Evolutionary conservation across 75 land plant genomes (phyloP).

Genomic region (Selaginella tamariscina): DNA sequence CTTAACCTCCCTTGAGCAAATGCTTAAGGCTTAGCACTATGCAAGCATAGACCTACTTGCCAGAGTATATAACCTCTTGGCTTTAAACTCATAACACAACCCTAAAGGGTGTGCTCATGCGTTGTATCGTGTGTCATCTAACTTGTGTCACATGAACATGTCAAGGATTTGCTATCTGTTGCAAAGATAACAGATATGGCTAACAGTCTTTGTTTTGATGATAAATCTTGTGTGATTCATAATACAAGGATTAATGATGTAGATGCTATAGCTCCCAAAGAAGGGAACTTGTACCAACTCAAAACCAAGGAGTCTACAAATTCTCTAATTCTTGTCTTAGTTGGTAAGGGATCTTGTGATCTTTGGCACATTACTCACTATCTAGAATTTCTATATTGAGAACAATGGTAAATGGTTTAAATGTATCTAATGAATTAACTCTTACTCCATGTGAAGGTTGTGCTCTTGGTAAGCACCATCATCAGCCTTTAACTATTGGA

Average conservation of each 20-base stretch:
- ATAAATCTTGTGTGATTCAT: neutral
- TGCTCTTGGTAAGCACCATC: neutral
- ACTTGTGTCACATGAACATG: no score
- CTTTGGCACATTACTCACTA: neutral
- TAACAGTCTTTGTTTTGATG: neutral
- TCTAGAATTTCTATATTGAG: neutral
- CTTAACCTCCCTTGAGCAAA: no score
- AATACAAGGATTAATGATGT: neutral
- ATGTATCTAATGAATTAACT: neutral
- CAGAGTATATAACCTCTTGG: no score
- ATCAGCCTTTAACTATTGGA: neutral
- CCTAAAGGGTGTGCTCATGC: no score
- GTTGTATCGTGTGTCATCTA: no score
- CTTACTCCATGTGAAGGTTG: neutral
- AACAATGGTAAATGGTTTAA: neutral
- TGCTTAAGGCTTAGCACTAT: no score
- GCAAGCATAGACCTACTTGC: no score
- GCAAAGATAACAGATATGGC: neutral
- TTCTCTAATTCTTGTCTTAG: neutral
- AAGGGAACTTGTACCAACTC: neutral
- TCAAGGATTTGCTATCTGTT: no score
- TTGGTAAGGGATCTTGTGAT: neutral
- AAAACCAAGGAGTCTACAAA: neutral
- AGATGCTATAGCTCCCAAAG: neutral
- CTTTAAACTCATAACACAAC: no score